Base-by-base conservation (phyloP, 106 monocot species). In the Xerophyta viscosa region DNA sequence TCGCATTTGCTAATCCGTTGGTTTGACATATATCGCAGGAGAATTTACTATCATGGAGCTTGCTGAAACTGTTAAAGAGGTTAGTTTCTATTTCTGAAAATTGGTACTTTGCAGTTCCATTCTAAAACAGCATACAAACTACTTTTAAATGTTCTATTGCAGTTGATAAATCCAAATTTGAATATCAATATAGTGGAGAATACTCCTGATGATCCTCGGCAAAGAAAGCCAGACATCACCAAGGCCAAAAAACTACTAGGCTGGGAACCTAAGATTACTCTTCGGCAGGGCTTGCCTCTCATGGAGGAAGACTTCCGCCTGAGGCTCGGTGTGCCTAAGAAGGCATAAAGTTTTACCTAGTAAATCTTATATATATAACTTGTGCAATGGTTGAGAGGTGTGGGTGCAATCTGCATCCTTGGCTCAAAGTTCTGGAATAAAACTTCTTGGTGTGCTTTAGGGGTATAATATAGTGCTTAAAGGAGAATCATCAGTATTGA, bases 31-130 rank as follows among this genome's bases (percentile, higher is more conserved):
- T 33, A 6, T 29, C 55, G 17, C 37, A 94, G 94, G 96, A 65
- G 88, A 96, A 76, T 96, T 96, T 55, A 89, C 96, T 26, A 96
- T 96, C 78, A 67, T 85, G 75, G 96, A 96, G 55, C 85, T 96
- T 47, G 96, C 88, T 24, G 88, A 88, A 65, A 82, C 57, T 22
- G 96, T 88, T 2, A 96, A 89, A 41, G 88, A 94, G 94, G 94
- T 94, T 9, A 71, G 70, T 54, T 43, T 8, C 20, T 33, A 18
- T 26, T 71, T 8, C 2, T 7, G 2, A 12, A 2, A 39, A 39
- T 1, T n/a, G n/a, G n/a, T n/a, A n/a, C n/a, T 39, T 5, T 6
- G 11, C 33, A 39, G 15, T 7, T 2, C 13, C 15, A 12, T 12
- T 39, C 1, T 39, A 10, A 39, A 39, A 15, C 15, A 12, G 10